Evolutionary conservation across 441 rosid species (phyloP).

Genomic region (Gossypium schwendimanii): DNA sequence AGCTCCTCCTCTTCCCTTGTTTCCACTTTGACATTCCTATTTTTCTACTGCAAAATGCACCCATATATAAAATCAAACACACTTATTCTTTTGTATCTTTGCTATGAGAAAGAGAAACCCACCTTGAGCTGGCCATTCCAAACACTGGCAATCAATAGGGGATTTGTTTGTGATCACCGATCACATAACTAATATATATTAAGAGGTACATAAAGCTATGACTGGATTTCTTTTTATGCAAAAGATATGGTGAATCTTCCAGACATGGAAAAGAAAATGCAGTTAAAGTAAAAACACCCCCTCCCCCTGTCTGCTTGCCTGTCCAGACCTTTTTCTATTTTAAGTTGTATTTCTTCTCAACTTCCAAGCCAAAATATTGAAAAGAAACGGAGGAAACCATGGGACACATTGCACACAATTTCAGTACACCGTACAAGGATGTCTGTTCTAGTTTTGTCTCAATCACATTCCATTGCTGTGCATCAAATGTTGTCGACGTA

Average conservation of each 20-base stretch:
- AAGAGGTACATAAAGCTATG: slow-evolving; percentile 14
- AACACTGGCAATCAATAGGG: neutral
- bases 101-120: slow-evolving; percentile 15
- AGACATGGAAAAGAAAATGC: slow-evolving; percentile 27
- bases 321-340: neutral
- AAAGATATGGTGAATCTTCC: slow-evolving; percentile 18
- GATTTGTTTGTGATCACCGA: neutral
- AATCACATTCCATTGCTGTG: neutral
- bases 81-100: neutral
- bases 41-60: slow-evolving; percentile 18
- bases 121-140: slow-evolving; percentile 37
- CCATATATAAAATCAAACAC: slow-evolving; percentile 15
- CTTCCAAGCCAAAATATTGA: neutral
- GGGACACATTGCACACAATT: neutral
- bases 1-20: slow-evolving; percentile 45
- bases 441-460: neutral
- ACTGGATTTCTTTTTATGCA: slow-evolving; percentile 15
- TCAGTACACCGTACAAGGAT: neutral
- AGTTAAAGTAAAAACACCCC: slow-evolving; percentile 7
- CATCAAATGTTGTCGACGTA: neutral
- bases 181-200: slow-evolving; percentile 5
- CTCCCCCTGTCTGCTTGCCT: slow-evolving; percentile 4
- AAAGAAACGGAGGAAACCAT: neutral
- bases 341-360: neutral
- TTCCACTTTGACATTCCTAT: slow-evolving; percentile 33